Base-by-base conservation (phyloP, 2,329 filamentous ascomycete genomes). In the Alternaria sp. region DNA sequence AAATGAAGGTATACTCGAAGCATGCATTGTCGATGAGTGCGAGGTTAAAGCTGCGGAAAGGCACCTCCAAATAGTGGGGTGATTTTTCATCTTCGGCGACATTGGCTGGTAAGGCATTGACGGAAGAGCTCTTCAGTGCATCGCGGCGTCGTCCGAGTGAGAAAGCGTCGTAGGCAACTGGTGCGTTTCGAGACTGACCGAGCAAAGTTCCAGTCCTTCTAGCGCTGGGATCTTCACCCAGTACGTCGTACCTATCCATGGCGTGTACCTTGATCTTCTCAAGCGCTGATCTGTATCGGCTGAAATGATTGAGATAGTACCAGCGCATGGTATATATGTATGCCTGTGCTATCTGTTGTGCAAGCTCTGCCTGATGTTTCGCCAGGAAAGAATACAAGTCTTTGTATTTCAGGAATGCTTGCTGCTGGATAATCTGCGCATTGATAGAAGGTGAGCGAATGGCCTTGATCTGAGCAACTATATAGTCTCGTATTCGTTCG, bases 291-390 rank as follows among this genome's bases (percentile, higher is more conserved):
- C 91, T 89, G 78, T 99, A 99, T 34, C 94, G 89, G 4, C 87
- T 89, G 75, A 99, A 99, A 77, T 97, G 92, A 67, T 91, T 95
- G 54, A 91, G 81, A 76, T 98, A 98, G 75, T 99, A 99, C 95
- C 95, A 99, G 54, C 93, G 89, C 93, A 99, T 99, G 0, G 96
- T 99, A 77, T 97, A 97, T 82, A 96, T 90, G 74, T 99, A 99
- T 4, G 96, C 95, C 76, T 93, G 91, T 9, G 89, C 89, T 66
- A 99, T 97, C 78, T 99, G 92, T 54, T 94, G 90, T 9, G 92
- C 93, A 6, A 99, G 87, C n/a, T 87, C 85, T 1, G 91, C 83
- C 71, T 98, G 93, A 67, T 94, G 91, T 69, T 87, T 89, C 61
- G 92, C 89, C 32, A 99, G 84, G 74, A 98, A 99, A 6, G 87